These are phyloP conservation scores for Auriscalpium vulgare DNA, from an alignment of 768 basidiomycete species.

Conservation along the genomic window DNA sequence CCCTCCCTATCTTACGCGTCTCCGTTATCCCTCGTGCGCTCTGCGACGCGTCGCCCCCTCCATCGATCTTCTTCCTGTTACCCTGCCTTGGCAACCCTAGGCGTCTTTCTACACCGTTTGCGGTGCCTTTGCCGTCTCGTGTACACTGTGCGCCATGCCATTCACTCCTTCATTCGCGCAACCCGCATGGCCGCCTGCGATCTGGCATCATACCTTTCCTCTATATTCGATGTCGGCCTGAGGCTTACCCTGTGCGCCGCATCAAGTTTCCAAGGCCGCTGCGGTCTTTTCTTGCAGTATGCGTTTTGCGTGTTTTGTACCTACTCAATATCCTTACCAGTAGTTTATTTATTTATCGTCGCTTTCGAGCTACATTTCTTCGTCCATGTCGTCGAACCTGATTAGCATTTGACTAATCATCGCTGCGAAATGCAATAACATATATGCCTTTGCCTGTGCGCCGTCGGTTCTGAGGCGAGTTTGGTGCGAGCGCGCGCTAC, in stretches of 20 bases:
- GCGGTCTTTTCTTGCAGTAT: constrained; percentile 3
- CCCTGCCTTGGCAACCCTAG: background rate
- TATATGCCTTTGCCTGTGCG: no score
- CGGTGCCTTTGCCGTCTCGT: background rate
- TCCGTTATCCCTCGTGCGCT: no score
- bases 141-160: background rate
- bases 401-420: no score
- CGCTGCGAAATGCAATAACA: no score
- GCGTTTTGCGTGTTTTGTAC: constrained; percentile 3
- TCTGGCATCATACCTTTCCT: constrained; percentile 1
- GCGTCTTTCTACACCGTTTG: background rate
- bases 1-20: background rate
- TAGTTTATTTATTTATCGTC: constrained; percentile 5
- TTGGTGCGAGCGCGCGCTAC: no score
- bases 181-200: constrained; percentile 2
- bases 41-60: background rate
- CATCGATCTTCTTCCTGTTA: background rate
- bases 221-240: background rate
- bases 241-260: background rate
- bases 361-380: background rate
- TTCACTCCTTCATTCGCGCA: background rate
- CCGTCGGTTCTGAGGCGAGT: no score
- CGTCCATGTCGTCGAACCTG: background rate
- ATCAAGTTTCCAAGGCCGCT: background rate
- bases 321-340: background rate